Evolutionary conservation across 2,329 filamentous ascomycete genomes (phyloP).

Genomic region (Stachybotrys echinatus): DNA sequence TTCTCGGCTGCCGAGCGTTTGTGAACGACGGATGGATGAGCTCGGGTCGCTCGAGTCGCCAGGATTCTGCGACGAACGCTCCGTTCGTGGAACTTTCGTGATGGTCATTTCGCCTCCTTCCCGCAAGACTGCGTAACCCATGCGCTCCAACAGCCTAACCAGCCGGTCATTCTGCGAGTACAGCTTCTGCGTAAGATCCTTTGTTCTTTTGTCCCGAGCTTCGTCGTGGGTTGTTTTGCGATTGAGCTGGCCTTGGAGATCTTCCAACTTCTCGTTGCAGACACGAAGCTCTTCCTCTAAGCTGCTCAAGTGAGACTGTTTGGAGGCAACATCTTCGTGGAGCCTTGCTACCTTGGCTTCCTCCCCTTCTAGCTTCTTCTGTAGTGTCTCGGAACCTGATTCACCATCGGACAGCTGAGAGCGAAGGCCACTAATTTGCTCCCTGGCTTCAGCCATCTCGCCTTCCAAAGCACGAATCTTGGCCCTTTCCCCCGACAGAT

Average conservation of each 20-base stretch:
- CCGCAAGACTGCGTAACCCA: slow-evolving; percentile 77
- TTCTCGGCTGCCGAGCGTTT: slow-evolving; percentile 45
- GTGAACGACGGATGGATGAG: slow-evolving; percentile 48
- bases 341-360: slow-evolving; percentile 65
- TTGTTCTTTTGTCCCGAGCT: slow-evolving; percentile 65
- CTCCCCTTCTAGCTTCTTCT: slow-evolving; percentile 69
- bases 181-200: slow-evolving; percentile 77
- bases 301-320: slow-evolving; percentile 69
- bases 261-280: slow-evolving; percentile 59
- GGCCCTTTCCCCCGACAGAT: slow-evolving; percentile 46
- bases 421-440: slow-evolving; percentile 64
- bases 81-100: slow-evolving; percentile 61
- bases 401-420: slow-evolving; percentile 75
- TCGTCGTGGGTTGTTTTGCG: slow-evolving; percentile 55
- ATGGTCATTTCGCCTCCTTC: slow-evolving; percentile 69
- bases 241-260: slow-evolving; percentile 46
- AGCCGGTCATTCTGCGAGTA: slow-evolving; percentile 81
- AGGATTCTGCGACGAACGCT: slow-evolving; percentile 49
- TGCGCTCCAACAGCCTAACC: slow-evolving; percentile 74
- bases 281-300: slow-evolving; percentile 71
- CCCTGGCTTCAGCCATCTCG: slow-evolving; percentile 59
- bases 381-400: slow-evolving; percentile 73
- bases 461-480: slow-evolving; percentile 48
- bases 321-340: slow-evolving; percentile 64
- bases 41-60: slow-evolving; percentile 53